Percentiles rank a stretch among this genome's conserved stretches.
These are phyloP conservation scores for Croton laevigatus DNA, from an alignment of 441 rosid genomes.

Conservation along the genomic window DNA sequence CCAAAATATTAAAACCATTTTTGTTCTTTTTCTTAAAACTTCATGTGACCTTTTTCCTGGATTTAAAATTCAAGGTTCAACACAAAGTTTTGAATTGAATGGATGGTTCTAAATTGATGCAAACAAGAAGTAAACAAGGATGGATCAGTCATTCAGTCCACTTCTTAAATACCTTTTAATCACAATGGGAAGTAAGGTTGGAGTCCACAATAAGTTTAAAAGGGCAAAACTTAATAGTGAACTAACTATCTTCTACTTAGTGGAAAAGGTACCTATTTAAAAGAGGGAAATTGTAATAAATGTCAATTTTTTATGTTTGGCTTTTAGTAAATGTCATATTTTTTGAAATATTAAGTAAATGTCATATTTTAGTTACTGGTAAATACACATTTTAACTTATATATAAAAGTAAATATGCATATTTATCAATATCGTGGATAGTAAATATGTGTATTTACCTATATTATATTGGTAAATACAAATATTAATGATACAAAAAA, in stretches of 20 bases:
- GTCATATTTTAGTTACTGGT: no score
- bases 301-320: no score
- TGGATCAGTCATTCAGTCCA: neutral
- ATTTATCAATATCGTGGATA: no score
- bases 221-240: neutral
- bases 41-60: neutral
- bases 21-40: neutral
- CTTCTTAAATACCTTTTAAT: neutral
- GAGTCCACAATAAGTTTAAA: neutral
- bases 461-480: no score
- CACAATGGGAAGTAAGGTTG: neutral
- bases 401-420: no score
- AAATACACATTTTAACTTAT: no score
- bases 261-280: neutral
- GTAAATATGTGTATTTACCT: no score
- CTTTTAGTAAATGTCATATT: no score
- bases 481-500: no score
- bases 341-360: no score
- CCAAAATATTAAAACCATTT: neutral
- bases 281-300: neutral
- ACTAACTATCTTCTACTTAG: neutral
- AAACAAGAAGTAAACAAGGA: neutral
- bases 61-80: neutral
- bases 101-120: neutral
- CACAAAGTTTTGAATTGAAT: slow-evolving; percentile 1